A percentile compares a stretch with the other conserved stretches of the same genome.
phyloP scores from a whole-genome alignment of 176 grass and related monocot species.

The Lolium multiflorum region DNA sequence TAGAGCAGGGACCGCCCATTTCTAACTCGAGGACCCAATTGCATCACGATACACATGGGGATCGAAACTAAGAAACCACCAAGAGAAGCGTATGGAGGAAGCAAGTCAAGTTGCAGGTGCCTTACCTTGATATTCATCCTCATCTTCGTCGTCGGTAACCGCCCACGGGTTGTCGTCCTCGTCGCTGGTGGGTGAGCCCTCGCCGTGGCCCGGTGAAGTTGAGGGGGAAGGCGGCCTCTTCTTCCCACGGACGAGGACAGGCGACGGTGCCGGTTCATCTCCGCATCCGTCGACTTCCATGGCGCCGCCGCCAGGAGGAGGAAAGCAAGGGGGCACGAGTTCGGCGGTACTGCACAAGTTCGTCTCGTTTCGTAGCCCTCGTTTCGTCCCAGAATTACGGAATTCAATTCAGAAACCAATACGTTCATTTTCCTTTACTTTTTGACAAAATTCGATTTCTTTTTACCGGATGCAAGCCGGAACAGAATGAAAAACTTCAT shows the following conservation, averaged over 20 bases:
- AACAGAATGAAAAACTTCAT: too few relatives aligned
- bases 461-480: too few relatives aligned
- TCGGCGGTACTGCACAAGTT: background rate
- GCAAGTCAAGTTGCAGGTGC: too few relatives aligned
- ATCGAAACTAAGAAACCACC: too few relatives aligned
- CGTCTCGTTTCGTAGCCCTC: too few relatives aligned
- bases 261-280: background rate
- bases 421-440: too few relatives aligned
- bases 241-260: background rate
- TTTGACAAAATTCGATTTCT: too few relatives aligned
- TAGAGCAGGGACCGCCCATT: too few relatives aligned
- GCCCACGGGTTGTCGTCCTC: background rate
- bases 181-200: background rate
- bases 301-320: background rate
- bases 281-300: background rate
- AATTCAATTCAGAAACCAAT: too few relatives aligned
- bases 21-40: background rate
- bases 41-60: background rate
- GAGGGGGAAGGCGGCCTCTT: background rate
- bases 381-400: too few relatives aligned
- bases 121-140: slow-evolving; percentile 25
- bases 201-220: background rate
- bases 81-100: too few relatives aligned
- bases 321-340: background rate
- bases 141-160: background rate